Percentiles rank a stretch among this genome's conserved stretches.
Evolutionary conservation across 2,329 filamentous ascomycete genomes (phyloP).

Genomic region (Penicillium digitatum): DNA sequence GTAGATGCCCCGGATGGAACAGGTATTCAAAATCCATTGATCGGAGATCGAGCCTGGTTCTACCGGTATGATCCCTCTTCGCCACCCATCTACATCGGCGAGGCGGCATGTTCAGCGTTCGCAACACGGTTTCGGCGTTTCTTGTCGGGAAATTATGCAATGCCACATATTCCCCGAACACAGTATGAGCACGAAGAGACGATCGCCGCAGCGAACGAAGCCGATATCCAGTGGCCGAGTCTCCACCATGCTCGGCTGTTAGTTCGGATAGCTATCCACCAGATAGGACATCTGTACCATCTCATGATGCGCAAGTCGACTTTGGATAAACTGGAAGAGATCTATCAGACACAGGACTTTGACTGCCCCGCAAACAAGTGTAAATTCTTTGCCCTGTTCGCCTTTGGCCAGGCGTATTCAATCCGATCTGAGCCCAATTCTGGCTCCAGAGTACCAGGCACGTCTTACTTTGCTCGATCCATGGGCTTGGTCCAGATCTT

Average conservation of each 20-base stretch:
- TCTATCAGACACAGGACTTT: conserved; percentile 33
- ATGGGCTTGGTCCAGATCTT: conserved; percentile 42
- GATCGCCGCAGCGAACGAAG: conserved; percentile 28
- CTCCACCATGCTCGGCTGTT: conserved; percentile 36
- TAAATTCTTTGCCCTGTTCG: conserved; percentile 46
- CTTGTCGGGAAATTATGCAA: conserved; percentile 30
- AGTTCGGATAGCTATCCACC: conserved; percentile 37
- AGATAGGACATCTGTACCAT: conserved; percentile 38
- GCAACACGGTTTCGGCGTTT: conserved; percentile 39
- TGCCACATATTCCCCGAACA: conserved; percentile 33
- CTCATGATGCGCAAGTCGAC: conserved; percentile 38
- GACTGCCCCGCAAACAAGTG: conserved; percentile 38
- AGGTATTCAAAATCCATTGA: conserved; percentile 32
- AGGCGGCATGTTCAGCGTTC: conserved; percentile 41
- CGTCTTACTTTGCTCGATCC: conserved; percentile 43
- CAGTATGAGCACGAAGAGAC: conserved; percentile 34
- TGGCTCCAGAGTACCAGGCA: conserved; percentile 42
- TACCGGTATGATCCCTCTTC: conserved; percentile 35
- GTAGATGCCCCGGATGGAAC: conserved; percentile 28
- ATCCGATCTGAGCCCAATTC: conserved; percentile 34
- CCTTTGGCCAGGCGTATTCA: conserved; percentile 46
- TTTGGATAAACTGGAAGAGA: conserved; percentile 39
- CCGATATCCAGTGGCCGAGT: conserved; percentile 35
- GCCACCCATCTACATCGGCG: conserved; percentile 38
- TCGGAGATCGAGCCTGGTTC: conserved; percentile 38